These are phyloP conservation scores for Microbotryum lychnidis-dioicae DNA, from an alignment of 1,284 basidiomycete genomes.

Conservation along the genomic window DNA sequence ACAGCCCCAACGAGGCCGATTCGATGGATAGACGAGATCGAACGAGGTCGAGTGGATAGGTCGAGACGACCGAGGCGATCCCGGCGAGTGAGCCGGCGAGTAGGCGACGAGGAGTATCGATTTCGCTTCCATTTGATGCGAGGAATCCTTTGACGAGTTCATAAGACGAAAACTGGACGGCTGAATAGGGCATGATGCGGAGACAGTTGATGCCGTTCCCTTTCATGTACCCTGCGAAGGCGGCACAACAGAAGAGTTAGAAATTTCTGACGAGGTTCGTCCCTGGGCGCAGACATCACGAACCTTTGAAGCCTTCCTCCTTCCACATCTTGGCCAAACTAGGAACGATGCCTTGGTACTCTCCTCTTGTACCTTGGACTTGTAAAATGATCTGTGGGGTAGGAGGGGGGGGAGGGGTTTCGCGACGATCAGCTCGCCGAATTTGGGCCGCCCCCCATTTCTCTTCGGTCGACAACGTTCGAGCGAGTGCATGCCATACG, in stretches of 20 bases:
- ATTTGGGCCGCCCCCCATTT: no score
- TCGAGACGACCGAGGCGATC: slow-evolving; percentile 30
- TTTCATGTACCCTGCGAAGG: slow-evolving; percentile 25
- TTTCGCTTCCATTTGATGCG: slow-evolving; percentile 17
- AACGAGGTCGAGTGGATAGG: slow-evolving; percentile 41
- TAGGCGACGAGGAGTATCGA: slow-evolving; percentile 32
- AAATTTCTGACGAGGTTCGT: background rate
- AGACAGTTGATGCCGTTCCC: slow-evolving; percentile 35
- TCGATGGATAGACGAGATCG: slow-evolving; percentile 40
- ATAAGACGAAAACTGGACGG: slow-evolving; percentile 42
- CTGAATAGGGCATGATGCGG: slow-evolving; percentile 35
- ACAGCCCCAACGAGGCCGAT: slow-evolving; percentile 22
- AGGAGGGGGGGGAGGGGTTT: background rate
- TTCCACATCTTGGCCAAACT: slow-evolving; percentile 34
- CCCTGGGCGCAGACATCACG: background rate
- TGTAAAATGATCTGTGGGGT: slow-evolving; percentile 22
- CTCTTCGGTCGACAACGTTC: background rate
- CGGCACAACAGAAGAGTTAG: background rate
- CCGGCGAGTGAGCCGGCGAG: slow-evolving; percentile 33
- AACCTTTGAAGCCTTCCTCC: slow-evolving; percentile 34
- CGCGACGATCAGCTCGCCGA: background rate
- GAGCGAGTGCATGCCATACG: slow-evolving; percentile 21
- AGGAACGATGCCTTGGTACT: slow-evolving; percentile 31
- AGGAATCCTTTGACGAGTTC: slow-evolving; percentile 38
- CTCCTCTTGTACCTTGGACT: slow-evolving; percentile 35